phyloP scores from a whole-genome alignment of 768 basidiomycete genomes.

The Agaricus bisporus region DNA sequence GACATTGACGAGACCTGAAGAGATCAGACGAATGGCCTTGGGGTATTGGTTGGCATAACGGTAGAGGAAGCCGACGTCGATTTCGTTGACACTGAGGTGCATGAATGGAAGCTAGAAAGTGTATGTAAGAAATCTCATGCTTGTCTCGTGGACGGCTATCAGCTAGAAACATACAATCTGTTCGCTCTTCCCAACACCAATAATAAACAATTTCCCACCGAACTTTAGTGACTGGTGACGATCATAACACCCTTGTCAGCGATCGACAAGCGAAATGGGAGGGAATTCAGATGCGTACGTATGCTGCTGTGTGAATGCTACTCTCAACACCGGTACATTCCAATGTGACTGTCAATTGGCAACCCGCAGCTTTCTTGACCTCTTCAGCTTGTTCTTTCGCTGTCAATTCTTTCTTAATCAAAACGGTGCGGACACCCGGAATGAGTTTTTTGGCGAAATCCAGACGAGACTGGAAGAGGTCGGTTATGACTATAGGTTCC shows the following conservation, averaged over 20 bases:
- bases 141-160: neutral
- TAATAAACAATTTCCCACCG: slow-evolving; percentile 64
- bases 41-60: slow-evolving; percentile 76
- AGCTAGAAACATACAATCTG: slow-evolving; percentile 34
- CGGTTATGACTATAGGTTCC: slow-evolving; percentile 65
- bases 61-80: slow-evolving; percentile 64
- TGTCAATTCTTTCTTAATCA: slow-evolving; percentile 40
- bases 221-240: slow-evolving; percentile 49
- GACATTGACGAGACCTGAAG: slow-evolving; percentile 63
- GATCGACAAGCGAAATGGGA: neutral
- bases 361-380: slow-evolving; percentile 47
- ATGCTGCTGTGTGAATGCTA: slow-evolving; percentile 53
- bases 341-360: slow-evolving; percentile 43
- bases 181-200: slow-evolving; percentile 64
- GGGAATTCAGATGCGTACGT: slow-evolving; percentile 29
- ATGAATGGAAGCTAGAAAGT: slow-evolving; percentile 57
- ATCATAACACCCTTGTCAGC: neutral
- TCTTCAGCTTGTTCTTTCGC: slow-evolving; percentile 45
- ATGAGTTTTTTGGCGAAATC: slow-evolving; percentile 61
- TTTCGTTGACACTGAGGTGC: slow-evolving; percentile 66
- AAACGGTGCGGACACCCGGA: slow-evolving; percentile 50
- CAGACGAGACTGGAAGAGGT: slow-evolving; percentile 57
- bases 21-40: slow-evolving; percentile 78
- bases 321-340: slow-evolving; percentile 64
- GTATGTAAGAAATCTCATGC: neutral